Percentiles rank a stretch among this genome's conserved stretches.
Conservation (phyloP, 495 filamentous ascomycete species). For the Talaromyces adpressus region DNA sequence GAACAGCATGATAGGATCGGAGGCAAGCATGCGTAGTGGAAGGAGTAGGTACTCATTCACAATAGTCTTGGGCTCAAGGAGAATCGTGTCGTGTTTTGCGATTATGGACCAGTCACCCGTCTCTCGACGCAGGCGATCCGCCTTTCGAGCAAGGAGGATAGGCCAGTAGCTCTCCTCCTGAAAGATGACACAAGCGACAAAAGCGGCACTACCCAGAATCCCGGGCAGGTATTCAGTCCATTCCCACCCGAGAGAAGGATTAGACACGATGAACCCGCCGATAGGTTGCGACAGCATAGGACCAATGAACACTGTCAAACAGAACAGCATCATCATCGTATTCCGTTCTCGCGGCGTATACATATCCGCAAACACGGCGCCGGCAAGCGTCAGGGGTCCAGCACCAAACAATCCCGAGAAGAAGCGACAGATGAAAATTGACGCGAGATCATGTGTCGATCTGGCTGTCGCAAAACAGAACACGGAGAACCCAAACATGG, state of each 20-base stretch:
- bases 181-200: conserved; percentile 28
- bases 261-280: conserved; percentile 25
- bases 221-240: conserved; percentile 17
- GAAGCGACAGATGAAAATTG: conserved; percentile 34
- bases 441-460: conserved; percentile 36
- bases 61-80: conserved; percentile 26
- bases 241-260: conserved; percentile 17
- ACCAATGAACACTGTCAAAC: conserved; percentile 30
- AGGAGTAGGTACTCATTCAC: conserved; percentile 27
- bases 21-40: conserved; percentile 24
- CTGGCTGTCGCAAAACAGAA: conserved; percentile 48
- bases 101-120: conserved; percentile 43
- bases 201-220: conserved; percentile 12
- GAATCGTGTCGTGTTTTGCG: conserved; percentile 27
- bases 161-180: conserved; percentile 61
- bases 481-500: conserved; percentile 34
- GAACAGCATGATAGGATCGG: conserved; percentile 53
- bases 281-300: conserved; percentile 34
- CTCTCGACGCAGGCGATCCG: conserved; percentile 52
- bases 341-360: conserved; percentile 28
- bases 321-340: conserved; percentile 33
- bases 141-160: conserved; percentile 54
- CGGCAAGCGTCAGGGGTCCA: conserved; percentile 31
- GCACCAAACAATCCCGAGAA: conserved; percentile 36
- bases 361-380: conserved; percentile 35